Base-by-base conservation (phyloP, 2,329 filamentous ascomycete genomes). In the Neospermospora avenae region DNA sequence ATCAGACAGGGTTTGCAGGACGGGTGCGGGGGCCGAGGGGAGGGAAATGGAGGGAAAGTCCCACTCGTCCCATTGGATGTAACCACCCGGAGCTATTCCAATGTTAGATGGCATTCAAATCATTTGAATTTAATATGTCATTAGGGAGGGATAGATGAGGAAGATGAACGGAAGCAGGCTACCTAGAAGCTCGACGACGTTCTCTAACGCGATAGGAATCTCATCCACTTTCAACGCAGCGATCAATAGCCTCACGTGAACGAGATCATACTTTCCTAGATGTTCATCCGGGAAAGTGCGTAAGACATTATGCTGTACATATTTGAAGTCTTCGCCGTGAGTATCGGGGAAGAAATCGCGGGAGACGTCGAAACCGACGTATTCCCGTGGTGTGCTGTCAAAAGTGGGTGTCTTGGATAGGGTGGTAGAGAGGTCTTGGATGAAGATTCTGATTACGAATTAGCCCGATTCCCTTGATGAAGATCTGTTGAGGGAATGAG, bases 61-160 rank as follows among this genome's bases (percentile, higher is more conserved):
- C 53, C 39, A 55, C 18, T 55, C 53, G 53, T 55, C 53, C 53
- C 53, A 55, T 55, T 55, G 53, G 18, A 55, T 44, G n/a, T 55
- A 55, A 3, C 53, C 53, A 11, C 53, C 39, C 3, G 53, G 48
- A 24, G 48, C 48, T 51, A 13, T 28, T 49, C 18, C 10, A 28
- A 28, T 13, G n/a, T 14, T 3, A n/a, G 24, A n/a, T 48, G 13
- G 14, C 8, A 10, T 31, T 31, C 28, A 31, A 6, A 31, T 24
- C 24, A 39, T 5, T n/a, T n/a, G 13, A 16, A 16, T 14, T 31
- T 10, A 31, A 14, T 8, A 28, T 25, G 3, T 25, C 25, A 10
- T 7, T 48, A 4, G 20, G 8, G 24, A n/a, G 3, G 13, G 24
- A n/a, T 4, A n/a, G 25, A 20, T 13, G 25, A 25, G 8, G 28